These are phyloP conservation scores for Colletotrichum camelliae DNA, from an alignment of 2,329 filamentous ascomycete genomes.

Conservation along the genomic window DNA sequence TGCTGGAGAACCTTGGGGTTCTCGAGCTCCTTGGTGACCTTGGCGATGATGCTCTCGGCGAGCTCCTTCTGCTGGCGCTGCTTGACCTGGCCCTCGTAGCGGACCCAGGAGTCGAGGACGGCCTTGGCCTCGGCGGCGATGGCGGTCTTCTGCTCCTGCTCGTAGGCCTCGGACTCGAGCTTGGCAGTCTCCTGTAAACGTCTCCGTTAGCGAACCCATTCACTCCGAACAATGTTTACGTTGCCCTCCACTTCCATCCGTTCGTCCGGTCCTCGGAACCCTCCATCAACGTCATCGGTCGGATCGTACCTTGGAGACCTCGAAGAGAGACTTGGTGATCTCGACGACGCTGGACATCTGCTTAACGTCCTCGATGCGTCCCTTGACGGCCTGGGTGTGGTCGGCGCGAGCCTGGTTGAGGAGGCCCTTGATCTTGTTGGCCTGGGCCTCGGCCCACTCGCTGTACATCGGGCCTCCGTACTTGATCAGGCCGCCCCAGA, in stretches of 20 bases:
- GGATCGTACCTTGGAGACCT: constrained; percentile 87
- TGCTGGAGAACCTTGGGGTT: constrained; percentile 97
- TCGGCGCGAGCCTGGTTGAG: constrained; percentile 92
- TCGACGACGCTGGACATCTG: constrained; percentile 95
- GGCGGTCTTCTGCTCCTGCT: constrained; percentile 95
- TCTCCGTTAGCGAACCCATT: not conserved
- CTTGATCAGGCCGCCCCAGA: constrained; percentile 92
- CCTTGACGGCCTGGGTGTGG: constrained; percentile 95
- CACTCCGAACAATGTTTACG: not conserved
- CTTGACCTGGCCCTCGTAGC: constrained; percentile 99
- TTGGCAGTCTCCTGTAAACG: constrained; percentile 83
- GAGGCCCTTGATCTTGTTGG: constrained; percentile 92
- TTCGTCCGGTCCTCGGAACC: not conserved
- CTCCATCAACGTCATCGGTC: not conserved
- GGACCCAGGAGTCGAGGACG: constrained; percentile 97
- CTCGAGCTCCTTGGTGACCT: constrained; percentile 98
- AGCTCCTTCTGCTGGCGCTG: constrained; percentile 97
- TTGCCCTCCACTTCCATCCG: not conserved
- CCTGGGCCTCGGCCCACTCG: constrained; percentile 89
- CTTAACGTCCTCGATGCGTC: constrained; percentile 91
- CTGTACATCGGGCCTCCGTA: constrained; percentile 92
- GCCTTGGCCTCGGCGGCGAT: constrained; percentile 91
- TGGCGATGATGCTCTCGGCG: constrained; percentile 89
- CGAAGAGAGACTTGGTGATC: constrained; percentile 95
- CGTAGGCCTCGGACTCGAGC: constrained; percentile 94